These are phyloP conservation scores for Zygosaccharomyces sapae DNA, from an alignment of 1,139 yeast genomes.

Conservation along the genomic window DNA sequence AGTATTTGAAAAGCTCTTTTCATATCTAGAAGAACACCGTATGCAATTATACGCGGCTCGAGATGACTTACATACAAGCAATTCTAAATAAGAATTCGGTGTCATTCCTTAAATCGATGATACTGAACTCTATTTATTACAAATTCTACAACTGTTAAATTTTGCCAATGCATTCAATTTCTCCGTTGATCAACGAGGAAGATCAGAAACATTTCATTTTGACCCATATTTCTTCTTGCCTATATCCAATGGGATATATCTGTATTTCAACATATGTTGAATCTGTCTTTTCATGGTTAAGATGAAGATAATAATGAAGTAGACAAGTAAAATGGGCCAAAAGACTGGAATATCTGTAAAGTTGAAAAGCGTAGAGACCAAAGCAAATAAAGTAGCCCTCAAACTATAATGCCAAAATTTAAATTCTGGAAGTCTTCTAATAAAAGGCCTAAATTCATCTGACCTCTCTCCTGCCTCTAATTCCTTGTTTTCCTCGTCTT, in stretches of 20 bases:
- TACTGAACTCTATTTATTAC: neutral
- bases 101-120: neutral
- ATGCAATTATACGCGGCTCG: constrained; percentile 1
- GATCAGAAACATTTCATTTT: neutral
- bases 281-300: constrained; percentile 96
- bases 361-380: constrained; percentile 59
- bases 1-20: neutral
- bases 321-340: constrained; percentile 92
- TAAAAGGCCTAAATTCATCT: constrained; percentile 76
- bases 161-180: neutral
- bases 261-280: constrained; percentile 93
- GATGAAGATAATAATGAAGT: constrained; percentile 74
- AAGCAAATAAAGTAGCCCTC: constrained; percentile 62
- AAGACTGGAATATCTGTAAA: constrained; percentile 89
- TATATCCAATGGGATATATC: constrained; percentile 86
- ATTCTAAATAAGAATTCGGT: neutral
- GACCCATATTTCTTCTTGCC: constrained; percentile 70
- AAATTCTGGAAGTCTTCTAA: constrained; percentile 88
- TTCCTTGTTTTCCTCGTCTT: constrained; percentile 75
- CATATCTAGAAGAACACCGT: constrained; percentile 1
- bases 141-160: neutral
- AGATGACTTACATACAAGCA: too few relatives aligned
- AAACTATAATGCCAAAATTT: constrained; percentile 89
- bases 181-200: neutral
- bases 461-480: constrained; percentile 60